phyloP scores from a whole-genome alignment of 805 yeast genomes.

The Dipodascus geniculatus region DNA sequence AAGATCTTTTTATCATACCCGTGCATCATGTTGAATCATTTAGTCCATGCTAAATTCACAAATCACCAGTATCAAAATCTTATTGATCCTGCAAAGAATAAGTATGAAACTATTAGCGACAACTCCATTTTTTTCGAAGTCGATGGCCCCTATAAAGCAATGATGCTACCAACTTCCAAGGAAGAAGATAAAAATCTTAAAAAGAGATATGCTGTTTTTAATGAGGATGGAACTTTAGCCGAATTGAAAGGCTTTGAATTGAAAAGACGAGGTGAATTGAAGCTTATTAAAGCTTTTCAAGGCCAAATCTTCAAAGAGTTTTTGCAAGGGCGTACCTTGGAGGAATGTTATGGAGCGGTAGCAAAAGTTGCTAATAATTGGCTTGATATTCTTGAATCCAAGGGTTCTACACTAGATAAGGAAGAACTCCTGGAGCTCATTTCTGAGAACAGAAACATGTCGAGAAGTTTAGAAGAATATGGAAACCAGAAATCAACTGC shows the following conservation, averaged over 20 bases:
- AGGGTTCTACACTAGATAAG: slow-evolving; percentile 79
- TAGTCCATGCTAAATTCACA: slow-evolving; percentile 84
- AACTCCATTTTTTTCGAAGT: slow-evolving; percentile 96
- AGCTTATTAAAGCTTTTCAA: slow-evolving; percentile 87
- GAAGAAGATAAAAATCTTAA: slow-evolving; percentile 93
- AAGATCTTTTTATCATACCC: slow-evolving; percentile 75
- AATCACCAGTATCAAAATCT: slow-evolving; percentile 90
- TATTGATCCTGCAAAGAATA: slow-evolving; percentile 52
- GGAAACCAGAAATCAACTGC: slow-evolving; percentile 88
- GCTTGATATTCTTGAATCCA: slow-evolving; percentile 85
- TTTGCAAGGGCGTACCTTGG: slow-evolving; percentile 70
- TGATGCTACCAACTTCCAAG: slow-evolving; percentile 92
- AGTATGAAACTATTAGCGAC: slow-evolving; percentile 71
- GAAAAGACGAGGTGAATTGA: slow-evolving; percentile 93
- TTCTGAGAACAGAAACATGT: slow-evolving; percentile 94
- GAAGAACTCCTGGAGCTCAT: slow-evolving; percentile 88
- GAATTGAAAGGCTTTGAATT: slow-evolving; percentile 95
- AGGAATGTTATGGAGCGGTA: slow-evolving; percentile 75
- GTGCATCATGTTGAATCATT: slow-evolving; percentile 88
- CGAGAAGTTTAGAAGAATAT: slow-evolving; percentile 80
- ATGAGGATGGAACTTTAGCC: slow-evolving; percentile 85
- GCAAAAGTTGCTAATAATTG: slow-evolving; percentile 91
- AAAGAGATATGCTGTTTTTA: slow-evolving; percentile 94
- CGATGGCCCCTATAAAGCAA: slow-evolving; percentile 97
- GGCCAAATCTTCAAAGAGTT: slow-evolving; percentile 87